Conservation (phyloP, 2,329 filamentous ascomycete species). For the Paraphaeosphaeria sporulosa region DNA sequence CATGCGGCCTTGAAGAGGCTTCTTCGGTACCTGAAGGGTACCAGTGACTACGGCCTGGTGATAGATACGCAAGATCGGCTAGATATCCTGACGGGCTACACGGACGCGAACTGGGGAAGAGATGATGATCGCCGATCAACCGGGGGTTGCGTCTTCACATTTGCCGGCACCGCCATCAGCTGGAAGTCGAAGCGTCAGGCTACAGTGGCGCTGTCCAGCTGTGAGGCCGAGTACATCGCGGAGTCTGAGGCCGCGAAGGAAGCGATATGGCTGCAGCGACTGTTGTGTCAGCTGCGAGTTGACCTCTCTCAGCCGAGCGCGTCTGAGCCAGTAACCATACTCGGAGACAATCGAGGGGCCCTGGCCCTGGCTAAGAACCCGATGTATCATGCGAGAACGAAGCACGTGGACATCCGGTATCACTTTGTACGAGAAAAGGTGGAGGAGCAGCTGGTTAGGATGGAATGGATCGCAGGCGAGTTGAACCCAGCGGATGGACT, state of each 20-base stretch:
- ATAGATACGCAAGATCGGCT: too few species aligned
- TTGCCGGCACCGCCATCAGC: slow-evolving; percentile 16
- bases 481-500: slow-evolving; percentile 13
- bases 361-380: slow-evolving; percentile 18
- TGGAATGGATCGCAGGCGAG: background rate
- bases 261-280: slow-evolving; percentile 10
- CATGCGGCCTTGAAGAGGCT: slow-evolving; percentile 6
- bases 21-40: slow-evolving; percentile 8
- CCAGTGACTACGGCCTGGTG: background rate
- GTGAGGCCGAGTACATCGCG: slow-evolving; percentile 8
- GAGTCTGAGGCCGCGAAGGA: slow-evolving; percentile 10
- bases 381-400: slow-evolving; percentile 17
- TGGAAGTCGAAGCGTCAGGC: slow-evolving; percentile 25
- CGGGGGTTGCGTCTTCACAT: background rate
- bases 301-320: background rate
- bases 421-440: slow-evolving; percentile 20
- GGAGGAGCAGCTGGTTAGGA: background rate
- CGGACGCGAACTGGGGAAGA: slow-evolving; percentile 1
- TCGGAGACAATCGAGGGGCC: slow-evolving; percentile 4
- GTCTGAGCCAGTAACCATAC: background rate
- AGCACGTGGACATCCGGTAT: slow-evolving; percentile 25
- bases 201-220: slow-evolving; percentile 12
- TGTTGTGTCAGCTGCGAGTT: slow-evolving; percentile 9
- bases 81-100: background rate
- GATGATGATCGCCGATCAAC: background rate